Percentiles rank a stretch among this genome's conserved stretches.
Conservation (phyloP, 1,139 yeast species). For the Debaryomycetaceae sp. region DNA sequence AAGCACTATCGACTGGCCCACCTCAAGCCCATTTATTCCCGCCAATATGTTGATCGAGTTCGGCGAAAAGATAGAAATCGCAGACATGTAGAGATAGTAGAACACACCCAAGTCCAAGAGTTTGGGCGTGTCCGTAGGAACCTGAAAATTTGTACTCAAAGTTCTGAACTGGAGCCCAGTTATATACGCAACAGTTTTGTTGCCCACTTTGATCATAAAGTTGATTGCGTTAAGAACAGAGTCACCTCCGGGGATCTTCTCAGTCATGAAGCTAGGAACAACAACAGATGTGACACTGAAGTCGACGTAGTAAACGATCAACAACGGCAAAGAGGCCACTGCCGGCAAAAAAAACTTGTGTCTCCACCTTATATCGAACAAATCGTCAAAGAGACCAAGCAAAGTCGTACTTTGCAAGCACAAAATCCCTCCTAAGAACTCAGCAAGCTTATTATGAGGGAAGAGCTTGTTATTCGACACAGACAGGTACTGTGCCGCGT, state of each 20-base stretch:
- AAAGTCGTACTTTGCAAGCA: conserved; percentile 82
- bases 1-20: conserved; percentile 85
- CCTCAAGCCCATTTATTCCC: conserved; percentile 94
- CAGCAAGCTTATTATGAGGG: conserved; percentile 84
- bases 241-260: conserved; percentile 24
- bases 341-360: conserved; percentile 96
- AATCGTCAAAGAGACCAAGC: conserved; percentile 88
- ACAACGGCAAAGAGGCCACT: conserved; percentile 85
- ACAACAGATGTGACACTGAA: conserved; percentile 91
- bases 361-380: conserved; percentile 95
- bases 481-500: conserved; percentile 34
- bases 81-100: conserved; percentile 86
- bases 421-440: conserved; percentile 78
- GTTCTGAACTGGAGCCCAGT: conserved; percentile 43
- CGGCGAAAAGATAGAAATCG: conserved; percentile 90
- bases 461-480: conserved; percentile 42
- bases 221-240: conserved; percentile 17
- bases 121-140: conserved; percentile 30
- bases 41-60: conserved; percentile 96
- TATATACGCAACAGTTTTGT: conserved; percentile 27
- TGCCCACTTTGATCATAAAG: conserved; percentile 26
- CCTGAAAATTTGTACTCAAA: conserved; percentile 29
- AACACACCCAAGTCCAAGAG: conserved; percentile 73
- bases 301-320: conserved; percentile 89
- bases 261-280: conserved; percentile 67